A percentile compares a stretch with the other conserved stretches of the same genome.
These are phyloP conservation scores for Pachysolen tannophilus DNA, from an alignment of 805 yeast genomes.

Conservation along the genomic window DNA sequence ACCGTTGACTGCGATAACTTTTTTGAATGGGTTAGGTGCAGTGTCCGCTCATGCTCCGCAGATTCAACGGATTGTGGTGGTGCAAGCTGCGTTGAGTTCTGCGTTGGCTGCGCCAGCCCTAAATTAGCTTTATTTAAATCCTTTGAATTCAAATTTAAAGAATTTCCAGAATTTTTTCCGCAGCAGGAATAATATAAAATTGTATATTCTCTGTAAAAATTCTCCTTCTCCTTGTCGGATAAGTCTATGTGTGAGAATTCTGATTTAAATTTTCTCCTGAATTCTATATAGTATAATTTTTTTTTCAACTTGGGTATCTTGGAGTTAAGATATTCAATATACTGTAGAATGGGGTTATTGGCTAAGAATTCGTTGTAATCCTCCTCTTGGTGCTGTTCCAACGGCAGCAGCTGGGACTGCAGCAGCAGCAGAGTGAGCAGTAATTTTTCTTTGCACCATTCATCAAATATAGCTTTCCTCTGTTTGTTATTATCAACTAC, in stretches of 20 bases:
- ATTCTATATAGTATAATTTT: conserved; percentile 8
- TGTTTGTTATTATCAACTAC: conserved; percentile 23
- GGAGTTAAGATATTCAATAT: conserved; percentile 5
- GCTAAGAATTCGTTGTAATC: not conserved
- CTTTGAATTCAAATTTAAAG: not conserved
- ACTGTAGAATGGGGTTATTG: conserved; percentile 3
- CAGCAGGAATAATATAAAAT: not conserved
- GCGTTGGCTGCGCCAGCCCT: not conserved
- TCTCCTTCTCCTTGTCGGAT: not conserved
- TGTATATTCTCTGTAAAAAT: not conserved
- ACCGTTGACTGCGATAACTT: not conserved
- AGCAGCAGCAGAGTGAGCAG: conserved; percentile 1
- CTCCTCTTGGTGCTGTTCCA: not conserved
- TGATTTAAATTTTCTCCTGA: conserved; percentile 3
- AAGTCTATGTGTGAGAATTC: not conserved
- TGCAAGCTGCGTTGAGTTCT: not conserved
- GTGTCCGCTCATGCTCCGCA: not conserved
- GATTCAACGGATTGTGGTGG: not conserved
- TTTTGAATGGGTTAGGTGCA: not conserved
- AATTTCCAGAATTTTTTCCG: not conserved
- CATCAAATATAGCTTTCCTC: conserved; percentile 32
- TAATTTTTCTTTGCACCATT: conserved; percentile 31
- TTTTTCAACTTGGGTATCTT: conserved; percentile 1
- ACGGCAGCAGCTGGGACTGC: not conserved
- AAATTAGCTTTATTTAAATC: not conserved